Evolutionary conservation across 495 filamentous ascomycete species (phyloP).

Genomic region (Lophium mytilinum): DNA sequence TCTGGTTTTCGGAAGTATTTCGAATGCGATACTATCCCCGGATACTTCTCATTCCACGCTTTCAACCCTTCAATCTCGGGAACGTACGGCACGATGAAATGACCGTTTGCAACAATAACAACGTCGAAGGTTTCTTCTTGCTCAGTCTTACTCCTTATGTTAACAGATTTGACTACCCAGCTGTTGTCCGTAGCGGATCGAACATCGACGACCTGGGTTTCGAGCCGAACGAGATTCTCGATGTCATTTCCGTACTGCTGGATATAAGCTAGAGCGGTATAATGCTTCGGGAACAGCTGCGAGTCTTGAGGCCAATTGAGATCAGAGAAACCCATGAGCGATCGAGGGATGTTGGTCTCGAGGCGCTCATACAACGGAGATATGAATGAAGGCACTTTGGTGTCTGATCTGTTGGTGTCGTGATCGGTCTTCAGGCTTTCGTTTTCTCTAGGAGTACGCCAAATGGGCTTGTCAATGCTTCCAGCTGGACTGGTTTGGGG

Average conservation of each 20-base stretch:
- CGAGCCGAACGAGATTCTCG: slow-evolving; percentile 44
- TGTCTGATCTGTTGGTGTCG: background rate
- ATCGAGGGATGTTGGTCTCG: slow-evolving; percentile 80
- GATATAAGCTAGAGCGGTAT: slow-evolving; percentile 63
- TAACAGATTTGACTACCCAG: slow-evolving; percentile 50
- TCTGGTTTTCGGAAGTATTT: slow-evolving; percentile 65
- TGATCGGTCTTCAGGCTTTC: slow-evolving; percentile 10
- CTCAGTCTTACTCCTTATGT: slow-evolving; percentile 36
- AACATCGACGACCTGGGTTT: slow-evolving; percentile 51
- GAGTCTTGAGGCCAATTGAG: slow-evolving; percentile 50
- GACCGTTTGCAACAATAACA: slow-evolving; percentile 75
- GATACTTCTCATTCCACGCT: slow-evolving; percentile 51
- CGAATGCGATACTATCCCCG: slow-evolving; percentile 65
- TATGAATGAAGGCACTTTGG: slow-evolving; percentile 41
- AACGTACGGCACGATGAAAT: slow-evolving; percentile 65
- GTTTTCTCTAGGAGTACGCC: slow-evolving; percentile 4
- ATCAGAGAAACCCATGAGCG: slow-evolving; percentile 74
- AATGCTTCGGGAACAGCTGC: slow-evolving; percentile 65
- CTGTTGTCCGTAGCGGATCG: slow-evolving; percentile 5
- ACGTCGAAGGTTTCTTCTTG: slow-evolving; percentile 53
- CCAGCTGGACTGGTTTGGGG: slow-evolving; percentile 33
- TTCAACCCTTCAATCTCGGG: slow-evolving; percentile 55
- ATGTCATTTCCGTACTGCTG: slow-evolving; percentile 62
- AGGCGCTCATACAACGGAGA: slow-evolving; percentile 73
- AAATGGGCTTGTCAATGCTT: slow-evolving; percentile 10